Conservation (phyloP, 805 yeast species). For the Torulaspora franciscae region DNA sequence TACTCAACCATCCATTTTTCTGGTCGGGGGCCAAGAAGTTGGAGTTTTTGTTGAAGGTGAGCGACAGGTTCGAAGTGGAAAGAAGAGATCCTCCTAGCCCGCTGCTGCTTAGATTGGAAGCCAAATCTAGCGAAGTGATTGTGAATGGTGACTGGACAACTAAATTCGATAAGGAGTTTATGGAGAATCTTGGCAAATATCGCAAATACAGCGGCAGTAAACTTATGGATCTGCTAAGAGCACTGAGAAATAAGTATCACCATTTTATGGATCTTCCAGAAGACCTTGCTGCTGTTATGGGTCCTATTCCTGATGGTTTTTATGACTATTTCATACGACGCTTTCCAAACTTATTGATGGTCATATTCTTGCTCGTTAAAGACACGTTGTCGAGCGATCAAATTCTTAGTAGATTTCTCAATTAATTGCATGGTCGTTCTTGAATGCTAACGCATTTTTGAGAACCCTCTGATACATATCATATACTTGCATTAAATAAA, state of each 20-base stretch:
- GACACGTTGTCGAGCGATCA: constrained; percentile 60
- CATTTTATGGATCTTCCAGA: constrained; percentile 87
- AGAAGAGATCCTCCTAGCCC: constrained; percentile 72
- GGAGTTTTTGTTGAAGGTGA: constrained; percentile 78
- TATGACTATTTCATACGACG: constrained; percentile 65
- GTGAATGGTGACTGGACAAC: constrained; percentile 71
- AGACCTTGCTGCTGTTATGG: constrained; percentile 57
- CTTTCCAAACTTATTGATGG: constrained; percentile 78
- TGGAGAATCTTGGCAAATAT: constrained; percentile 83
- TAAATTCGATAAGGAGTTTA: constrained; percentile 64
- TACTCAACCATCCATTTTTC: constrained; percentile 82
- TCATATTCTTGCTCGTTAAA: constrained; percentile 59
- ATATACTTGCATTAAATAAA: constrained; percentile 2
- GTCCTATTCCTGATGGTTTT: constrained; percentile 80
- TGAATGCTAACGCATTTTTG: not conserved
- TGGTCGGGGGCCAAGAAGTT: constrained; percentile 73
- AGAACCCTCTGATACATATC: not conserved
- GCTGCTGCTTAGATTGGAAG: constrained; percentile 52
- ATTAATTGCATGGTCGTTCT: not conserved
- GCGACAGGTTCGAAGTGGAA: constrained; percentile 87
- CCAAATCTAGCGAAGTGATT: constrained; percentile 45
- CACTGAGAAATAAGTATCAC: constrained; percentile 88
- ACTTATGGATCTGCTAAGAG: constrained; percentile 81
- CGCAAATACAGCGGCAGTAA: constrained; percentile 78
- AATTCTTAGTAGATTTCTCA: constrained; percentile 41